Base-by-base conservation (phyloP, 2,329 filamentous ascomycete genomes). In the Daldinia eschscholtzii region DNA sequence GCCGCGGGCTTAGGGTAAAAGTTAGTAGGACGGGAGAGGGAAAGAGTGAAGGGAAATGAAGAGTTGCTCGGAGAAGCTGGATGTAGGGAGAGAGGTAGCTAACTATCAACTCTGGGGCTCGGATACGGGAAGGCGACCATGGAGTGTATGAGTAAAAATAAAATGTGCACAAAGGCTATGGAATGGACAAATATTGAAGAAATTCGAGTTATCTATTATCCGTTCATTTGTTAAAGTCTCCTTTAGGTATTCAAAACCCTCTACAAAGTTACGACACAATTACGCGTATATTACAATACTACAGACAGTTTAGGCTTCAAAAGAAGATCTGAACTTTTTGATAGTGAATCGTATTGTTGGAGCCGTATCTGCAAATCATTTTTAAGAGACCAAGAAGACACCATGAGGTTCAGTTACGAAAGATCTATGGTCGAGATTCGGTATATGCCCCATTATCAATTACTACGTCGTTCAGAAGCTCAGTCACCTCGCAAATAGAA, bases 1-100 rank as follows among this genome's bases (percentile, higher is more conserved):
- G 72, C 2, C 64, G 68, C 6, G 71, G 73, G 39, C 44, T 75
- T n/a, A 57, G 68, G 61, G 67, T 75, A 30, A 28, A 35, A 10
- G 53, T 37, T 46, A 46, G 6, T 84, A 41, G 12, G 9, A 48
- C 10, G 18, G 48, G 9, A 15, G 53, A 37, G 30, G 39, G 10
- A 35, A 23, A 26, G 23, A 23, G 12, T 1, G 30, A 26, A n/a
- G 53, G 35, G 20, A 20, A 35, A 6, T 39, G 1, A 28, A 7
- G n/a, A 56, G 52, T 10, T 23, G 20, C 3, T 56, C 39, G 6
- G 18, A 53, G 33, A 20, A 26, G 52, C 20, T 23, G 1, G 1
- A 23, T 23, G 20, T 23, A 33, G 3, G 30, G 30, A 9, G 7
- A 9, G 30, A 33, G 7, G 30, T 33, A 6, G 4, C 30, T 33